Conservation (phyloP, 441 rosid species). For the Hura crepitans region DNA sequence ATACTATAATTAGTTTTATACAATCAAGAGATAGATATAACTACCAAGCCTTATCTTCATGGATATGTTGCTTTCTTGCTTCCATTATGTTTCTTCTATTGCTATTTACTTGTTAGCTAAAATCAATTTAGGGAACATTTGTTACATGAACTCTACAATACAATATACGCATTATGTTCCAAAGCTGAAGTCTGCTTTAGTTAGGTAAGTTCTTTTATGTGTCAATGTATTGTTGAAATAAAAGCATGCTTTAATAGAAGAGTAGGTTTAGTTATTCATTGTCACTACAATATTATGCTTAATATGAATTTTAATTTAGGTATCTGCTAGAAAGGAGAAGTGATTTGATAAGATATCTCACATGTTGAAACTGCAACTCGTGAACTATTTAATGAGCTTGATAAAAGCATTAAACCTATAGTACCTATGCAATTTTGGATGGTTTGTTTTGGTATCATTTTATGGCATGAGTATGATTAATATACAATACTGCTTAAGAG, state of each 20-base stretch:
- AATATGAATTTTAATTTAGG: conserved; percentile 32
- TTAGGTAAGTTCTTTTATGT: conserved; percentile 39
- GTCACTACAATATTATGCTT: conserved; percentile 15
- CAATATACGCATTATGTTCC: conserved; percentile 94
- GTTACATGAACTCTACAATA: conserved; percentile 92
- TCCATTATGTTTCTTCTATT: too few relatives aligned
- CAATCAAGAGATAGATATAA: too few relatives aligned
- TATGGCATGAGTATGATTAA: neutral
- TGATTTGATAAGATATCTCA: conserved; percentile 88
- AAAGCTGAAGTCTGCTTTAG: conserved; percentile 75
- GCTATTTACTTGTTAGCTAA: too few relatives aligned
- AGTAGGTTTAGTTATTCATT: too few relatives aligned
- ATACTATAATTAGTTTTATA: too few relatives aligned
- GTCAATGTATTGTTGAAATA: neutral
- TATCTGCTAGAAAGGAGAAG: conserved; percentile 62
- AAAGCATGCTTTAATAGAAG: too few relatives aligned
- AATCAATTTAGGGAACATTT: conserved; percentile 87
- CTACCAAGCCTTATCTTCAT: too few relatives aligned
- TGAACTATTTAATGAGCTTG: conserved; percentile 74
- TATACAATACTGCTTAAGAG: neutral
- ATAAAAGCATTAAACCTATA: conserved; percentile 80
- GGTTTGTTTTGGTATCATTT: conserved; percentile 43
- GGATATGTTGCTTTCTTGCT: too few relatives aligned
- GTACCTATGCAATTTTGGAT: conserved; percentile 94
- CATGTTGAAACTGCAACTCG: conserved; percentile 78